phyloP scores from a whole-genome alignment of 2,329 filamentous ascomycete genomes.

The Alternaria incomplexa region DNA sequence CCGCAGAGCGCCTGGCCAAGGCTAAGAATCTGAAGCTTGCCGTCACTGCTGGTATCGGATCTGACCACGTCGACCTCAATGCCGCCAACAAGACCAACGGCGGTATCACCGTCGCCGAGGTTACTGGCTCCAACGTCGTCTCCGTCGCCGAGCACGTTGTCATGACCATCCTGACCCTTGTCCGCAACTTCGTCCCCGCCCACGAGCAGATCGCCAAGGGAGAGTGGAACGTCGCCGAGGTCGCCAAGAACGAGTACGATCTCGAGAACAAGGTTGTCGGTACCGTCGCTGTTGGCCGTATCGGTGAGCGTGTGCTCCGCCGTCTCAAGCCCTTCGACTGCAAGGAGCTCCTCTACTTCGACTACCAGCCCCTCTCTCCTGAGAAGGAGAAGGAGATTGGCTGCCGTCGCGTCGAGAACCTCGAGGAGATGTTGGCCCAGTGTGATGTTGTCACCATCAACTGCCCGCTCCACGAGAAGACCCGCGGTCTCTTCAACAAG shows the following conservation, averaged over 20 bases:
- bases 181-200: constrained; percentile 98
- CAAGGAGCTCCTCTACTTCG: constrained; percentile 99
- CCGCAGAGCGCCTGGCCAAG: constrained; percentile 92
- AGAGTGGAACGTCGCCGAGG: constrained; percentile 94
- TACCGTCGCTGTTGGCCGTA: constrained; percentile 95
- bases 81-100: constrained; percentile 98
- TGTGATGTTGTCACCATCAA: constrained; percentile 99
- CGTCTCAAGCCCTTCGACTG: constrained; percentile 97
- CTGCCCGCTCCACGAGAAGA: constrained; percentile 99
- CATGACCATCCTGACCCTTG: constrained; percentile 96
- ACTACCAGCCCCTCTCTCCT: constrained; percentile 91
- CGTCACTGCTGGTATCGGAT: constrained; percentile 96
- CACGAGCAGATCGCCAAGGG: constrained; percentile 90
- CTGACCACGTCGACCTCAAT: constrained; percentile 96
- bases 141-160: constrained; percentile 98
- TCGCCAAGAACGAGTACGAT: constrained; percentile 98
- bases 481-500: constrained; percentile 96
- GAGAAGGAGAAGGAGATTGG: constrained; percentile 96
- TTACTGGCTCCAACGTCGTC: constrained; percentile 97
- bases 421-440: constrained; percentile 93
- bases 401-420: constrained; percentile 81
- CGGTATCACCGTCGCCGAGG: constrained; percentile 94
- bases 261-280: constrained; percentile 97
- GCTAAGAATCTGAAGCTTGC: constrained; percentile 99
- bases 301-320: constrained; percentile 96